Base-by-base conservation (phyloP, 2,329 filamentous ascomycete species). In the Stachybotrys chartarum region DNA sequence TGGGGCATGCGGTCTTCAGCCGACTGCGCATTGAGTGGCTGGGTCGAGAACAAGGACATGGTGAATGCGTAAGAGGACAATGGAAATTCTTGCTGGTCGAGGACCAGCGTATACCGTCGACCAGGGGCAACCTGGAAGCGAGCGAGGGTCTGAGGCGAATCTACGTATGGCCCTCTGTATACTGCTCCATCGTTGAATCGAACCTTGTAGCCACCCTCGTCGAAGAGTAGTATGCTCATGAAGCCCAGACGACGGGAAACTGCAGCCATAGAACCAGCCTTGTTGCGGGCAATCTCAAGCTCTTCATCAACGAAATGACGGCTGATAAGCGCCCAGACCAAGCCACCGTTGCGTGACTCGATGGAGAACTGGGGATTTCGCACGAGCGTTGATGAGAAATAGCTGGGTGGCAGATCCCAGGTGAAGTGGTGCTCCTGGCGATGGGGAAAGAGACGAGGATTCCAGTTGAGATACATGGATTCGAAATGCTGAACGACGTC, bases 381-480 rank as follows among this genome's bases (percentile, higher is more conserved):
- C 3, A 79, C 78, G 52, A 87, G 78, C 3, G 81, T 84, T n/a
- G 77, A 74, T 8, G 77, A 70, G 60, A 79, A 72, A 46, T 72
- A 77, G 32, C 68, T 68, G 18, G 79, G 73, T 10, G 82, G 77
- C 42, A 84, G 72, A 2, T 86, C 79, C 94, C 94, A 99, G 2
- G 80, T 79, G 66, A 97, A 96, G 71, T 99, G 94, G 55, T 92
- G 84, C 64, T 99, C 92, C 69, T 96, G 87, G 8, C 92, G 85
- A 66, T 88, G 75, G 1, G 77, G 76, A 71, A 99, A 99, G 1
- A 96, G 76, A 0, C 82, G 80, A 0, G 94, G 92, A 61, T 96
- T 97, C 94, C 94, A 99, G 72, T 97, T 99, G 54, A 99, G 78
- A 70, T 97, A 99, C 61, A 99, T 83, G 17, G 92, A 96, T 68